Evolutionary conservation across 2,329 filamentous ascomycete genomes (phyloP).

Genomic region (Aureobasidium sp.): DNA sequence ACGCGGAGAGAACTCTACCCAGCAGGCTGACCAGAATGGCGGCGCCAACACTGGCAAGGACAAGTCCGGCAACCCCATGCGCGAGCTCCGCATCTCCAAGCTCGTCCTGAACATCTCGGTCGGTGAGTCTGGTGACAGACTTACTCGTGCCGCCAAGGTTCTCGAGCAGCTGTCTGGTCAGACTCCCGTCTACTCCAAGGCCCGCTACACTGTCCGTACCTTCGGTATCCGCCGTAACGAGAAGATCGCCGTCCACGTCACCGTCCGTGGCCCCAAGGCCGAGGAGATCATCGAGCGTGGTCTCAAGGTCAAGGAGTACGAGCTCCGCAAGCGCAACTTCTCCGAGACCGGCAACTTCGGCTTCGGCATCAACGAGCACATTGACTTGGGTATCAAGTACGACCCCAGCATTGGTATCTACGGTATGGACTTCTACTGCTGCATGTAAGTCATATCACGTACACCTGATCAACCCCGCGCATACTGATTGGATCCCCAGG

Average conservation of each 20-base stretch:
- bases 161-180: conserved; percentile 99
- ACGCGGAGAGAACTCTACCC: conserved; percentile 42
- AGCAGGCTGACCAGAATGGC: conserved; percentile 42
- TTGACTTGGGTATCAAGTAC: conserved; percentile 99
- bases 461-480: background rate
- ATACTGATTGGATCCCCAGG: conserved; percentile 40
- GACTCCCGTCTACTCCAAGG: conserved; percentile 99
- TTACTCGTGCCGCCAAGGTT: conserved; percentile 99
- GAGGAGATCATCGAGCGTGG: conserved; percentile 99
- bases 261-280: conserved; percentile 96
- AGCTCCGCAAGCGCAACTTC: conserved; percentile 99
- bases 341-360: conserved; percentile 99
- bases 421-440: conserved; percentile 99
- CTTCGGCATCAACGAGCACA: conserved; percentile 99
- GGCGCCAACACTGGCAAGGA: conserved; percentile 36
- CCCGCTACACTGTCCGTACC: conserved; percentile 99
- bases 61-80: conserved; percentile 96
- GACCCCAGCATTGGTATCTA: conserved; percentile 97
- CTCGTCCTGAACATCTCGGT: conserved; percentile 99
- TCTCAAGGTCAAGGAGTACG: conserved; percentile 99
- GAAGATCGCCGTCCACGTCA: conserved; percentile 99
- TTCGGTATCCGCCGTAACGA: conserved; percentile 99
- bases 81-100: conserved; percentile 99
- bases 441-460: conserved; percentile 62
- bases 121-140: conserved; percentile 99